These are phyloP conservation scores for Chlamydomonas incerta DNA, from an alignment of 139 green algal genomes.

Conservation along the genomic window DNA sequence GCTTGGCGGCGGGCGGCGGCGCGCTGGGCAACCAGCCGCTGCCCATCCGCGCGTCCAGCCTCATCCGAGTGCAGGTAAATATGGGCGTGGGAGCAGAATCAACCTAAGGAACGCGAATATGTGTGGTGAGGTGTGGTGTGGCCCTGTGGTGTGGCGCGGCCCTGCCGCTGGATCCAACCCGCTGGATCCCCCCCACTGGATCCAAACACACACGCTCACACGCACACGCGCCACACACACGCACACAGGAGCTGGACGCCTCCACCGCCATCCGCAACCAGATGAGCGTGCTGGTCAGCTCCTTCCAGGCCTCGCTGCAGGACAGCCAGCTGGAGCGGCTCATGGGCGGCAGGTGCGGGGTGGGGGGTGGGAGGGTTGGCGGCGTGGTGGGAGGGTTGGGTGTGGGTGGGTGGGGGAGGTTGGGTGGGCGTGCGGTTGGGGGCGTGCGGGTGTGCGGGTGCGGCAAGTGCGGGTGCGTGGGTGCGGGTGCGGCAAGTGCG, in stretches of 20 bases:
- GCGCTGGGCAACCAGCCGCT: not conserved
- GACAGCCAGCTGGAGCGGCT: not conserved
- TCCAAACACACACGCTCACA: too few relatives aligned
- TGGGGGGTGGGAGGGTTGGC: too few relatives aligned
- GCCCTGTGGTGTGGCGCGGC: too few relatives aligned
- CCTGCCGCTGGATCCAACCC: too few relatives aligned
- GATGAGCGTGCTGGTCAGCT: not conserved
- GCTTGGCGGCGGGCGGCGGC: not conserved
- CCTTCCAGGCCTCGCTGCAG: not conserved
- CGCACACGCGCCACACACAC: too few relatives aligned
- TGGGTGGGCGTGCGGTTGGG: not conserved
- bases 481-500: too few relatives aligned
- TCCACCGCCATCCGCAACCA: not conserved
- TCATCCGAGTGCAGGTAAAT: not conserved
- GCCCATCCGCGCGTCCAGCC: not conserved
- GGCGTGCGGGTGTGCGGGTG: too few relatives aligned
- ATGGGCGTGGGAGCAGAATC: not conserved
- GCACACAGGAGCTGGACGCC: not conserved
- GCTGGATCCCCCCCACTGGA: too few relatives aligned
- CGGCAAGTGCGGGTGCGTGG: too few relatives aligned
- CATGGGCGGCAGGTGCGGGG: not conserved
- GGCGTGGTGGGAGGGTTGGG: not conserved
- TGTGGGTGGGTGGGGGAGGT: too few relatives aligned
- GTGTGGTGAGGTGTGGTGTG: too few relatives aligned
- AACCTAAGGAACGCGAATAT: not conserved